Percentiles rank a stretch among this genome's conserved stretches.
Evolutionary conservation across 495 filamentous ascomycete species (phyloP).

Genomic region (Penicillium lagena): DNA sequence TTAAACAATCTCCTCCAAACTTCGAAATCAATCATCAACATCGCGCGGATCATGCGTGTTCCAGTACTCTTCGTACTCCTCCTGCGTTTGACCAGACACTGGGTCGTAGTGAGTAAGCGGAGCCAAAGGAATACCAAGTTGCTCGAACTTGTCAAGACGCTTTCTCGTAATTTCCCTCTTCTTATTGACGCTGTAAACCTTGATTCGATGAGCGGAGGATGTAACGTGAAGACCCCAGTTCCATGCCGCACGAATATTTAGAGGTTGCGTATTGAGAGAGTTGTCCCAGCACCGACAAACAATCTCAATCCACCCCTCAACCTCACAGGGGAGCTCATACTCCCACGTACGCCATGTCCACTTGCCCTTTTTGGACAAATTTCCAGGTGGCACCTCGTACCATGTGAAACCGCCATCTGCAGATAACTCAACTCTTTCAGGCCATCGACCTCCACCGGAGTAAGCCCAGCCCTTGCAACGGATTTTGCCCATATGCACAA

Average conservation of each 20-base stretch:
- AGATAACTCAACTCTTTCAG: constrained; percentile 39
- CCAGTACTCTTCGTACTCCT: constrained; percentile 43
- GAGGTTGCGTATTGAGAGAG: constrained; percentile 33
- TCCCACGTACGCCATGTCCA: constrained; percentile 37
- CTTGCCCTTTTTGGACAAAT: constrained; percentile 27
- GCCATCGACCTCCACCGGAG: constrained; percentile 38
- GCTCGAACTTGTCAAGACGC: constrained; percentile 43
- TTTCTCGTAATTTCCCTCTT: constrained; percentile 37
- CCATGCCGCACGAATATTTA: constrained; percentile 34
- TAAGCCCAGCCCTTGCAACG: constrained; percentile 40
- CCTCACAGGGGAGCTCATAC: constrained; percentile 31
- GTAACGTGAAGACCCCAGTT: constrained; percentile 65
- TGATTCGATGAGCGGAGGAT: constrained; percentile 56
- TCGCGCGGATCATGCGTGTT: constrained; percentile 41
- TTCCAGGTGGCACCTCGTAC: constrained; percentile 27
- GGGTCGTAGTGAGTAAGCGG: constrained; percentile 46
- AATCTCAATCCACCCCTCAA: constrained; percentile 39
- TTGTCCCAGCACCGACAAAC: constrained; percentile 39
- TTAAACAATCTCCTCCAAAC: too few relatives aligned
- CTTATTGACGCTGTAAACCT: constrained; percentile 57
- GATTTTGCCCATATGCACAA: constrained; percentile 28
- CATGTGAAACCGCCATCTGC: constrained; percentile 35
- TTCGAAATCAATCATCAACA: constrained; percentile 26
- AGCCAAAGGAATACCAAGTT: constrained; percentile 35
- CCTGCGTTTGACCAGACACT: constrained; percentile 36